phyloP scores from a whole-genome alignment of 1,284 basidiomycete species.

The Gastroboletus turbinatus region DNA sequence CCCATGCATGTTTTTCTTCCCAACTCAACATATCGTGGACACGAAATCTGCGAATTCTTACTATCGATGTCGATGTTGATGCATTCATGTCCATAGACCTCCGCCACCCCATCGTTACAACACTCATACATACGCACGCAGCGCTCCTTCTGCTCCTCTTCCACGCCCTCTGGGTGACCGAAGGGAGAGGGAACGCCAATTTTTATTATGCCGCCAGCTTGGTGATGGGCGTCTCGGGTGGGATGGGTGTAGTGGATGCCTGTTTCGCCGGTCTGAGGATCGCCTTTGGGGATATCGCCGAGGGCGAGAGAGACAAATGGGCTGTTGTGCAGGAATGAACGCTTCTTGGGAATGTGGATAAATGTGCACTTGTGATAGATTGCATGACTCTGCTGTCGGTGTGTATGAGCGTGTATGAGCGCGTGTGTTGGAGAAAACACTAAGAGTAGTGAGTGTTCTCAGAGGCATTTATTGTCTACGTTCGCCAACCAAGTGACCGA shows the following conservation, averaged over 20 bases:
- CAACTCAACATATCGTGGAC: background rate
- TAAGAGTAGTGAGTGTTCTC: background rate
- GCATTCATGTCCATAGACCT: slow-evolving; percentile 56
- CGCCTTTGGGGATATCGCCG: slow-evolving; percentile 57
- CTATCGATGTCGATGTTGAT: slow-evolving; percentile 56
- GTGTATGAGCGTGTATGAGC: background rate
- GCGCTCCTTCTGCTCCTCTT: slow-evolving; percentile 88
- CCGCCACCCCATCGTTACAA: slow-evolving; percentile 84
- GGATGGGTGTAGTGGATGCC: slow-evolving; percentile 79
- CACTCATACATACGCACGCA: slow-evolving; percentile 83
- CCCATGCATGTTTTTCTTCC: slow-evolving; percentile 60
- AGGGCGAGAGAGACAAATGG: slow-evolving; percentile 38
- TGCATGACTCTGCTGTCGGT: no score
- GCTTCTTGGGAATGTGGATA: no score
- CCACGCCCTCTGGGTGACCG: slow-evolving; percentile 87
- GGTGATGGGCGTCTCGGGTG: slow-evolving; percentile 89
- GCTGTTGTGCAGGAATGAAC: slow-evolving; percentile 30
- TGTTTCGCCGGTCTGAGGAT: slow-evolving; percentile 77
- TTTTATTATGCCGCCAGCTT: slow-evolving; percentile 97
- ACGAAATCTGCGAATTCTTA: background rate
- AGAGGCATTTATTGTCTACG: background rate
- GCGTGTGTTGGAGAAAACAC: background rate
- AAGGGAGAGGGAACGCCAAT: slow-evolving; percentile 96
- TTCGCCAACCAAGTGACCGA: background rate
- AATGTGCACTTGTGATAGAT: background rate